Base-by-base conservation (phyloP, 208 protist genomes). In the Acanthamoeba royreba region DNA sequence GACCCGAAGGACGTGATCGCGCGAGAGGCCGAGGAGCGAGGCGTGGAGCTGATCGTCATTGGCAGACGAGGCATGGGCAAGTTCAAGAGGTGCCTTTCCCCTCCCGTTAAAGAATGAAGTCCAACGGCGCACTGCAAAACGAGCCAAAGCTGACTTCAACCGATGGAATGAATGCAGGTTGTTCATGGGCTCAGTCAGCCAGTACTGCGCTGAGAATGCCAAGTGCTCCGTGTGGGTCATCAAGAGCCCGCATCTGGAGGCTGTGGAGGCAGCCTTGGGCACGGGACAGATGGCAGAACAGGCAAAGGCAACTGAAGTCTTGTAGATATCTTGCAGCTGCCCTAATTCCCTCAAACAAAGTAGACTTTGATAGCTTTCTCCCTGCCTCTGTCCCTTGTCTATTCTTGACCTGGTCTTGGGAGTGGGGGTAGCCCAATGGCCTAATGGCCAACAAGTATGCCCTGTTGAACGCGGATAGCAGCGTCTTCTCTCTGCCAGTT, bases 121-220 rank as follows among this genome's bases (percentile, higher is more conserved):
- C 35, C n/a, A 11, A 31, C 28, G 45, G 58, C 22, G 58, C 22
- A 13, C 1, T 15, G 58, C 1, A n/a, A 0, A 69, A 31, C 58
- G 58, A 19, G 25, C 8, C 22, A 58, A 58, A 58, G 52, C 52
- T 58, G 52, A 58, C 52, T 25, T 58, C 9, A 25, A n/a, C 28
- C 31, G 45, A 69, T 46, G 17, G n/a, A 38, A 13, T 49, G 7
- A 33, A 17, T 3, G 15, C 52, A 91, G 85, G 33, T 19, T 92
- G 87, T 92, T 92, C 61, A 8, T 92, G 49, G 87, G 87, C 17
- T 92, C 87, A 33, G 87, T 92, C 0, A 92, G 87, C 46, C 87
- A 92, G 42, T 77, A 92, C 87, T 92, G 87, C 55, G 0, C 31
- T 4, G 87, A 92, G 55, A 92, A 92, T 31, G 87, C 87, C 31